Evolutionary conservation across 331 rosid species (phyloP), one percentile per base, ranked within the genome.

Genomic region (Arachis monticola): DNA sequence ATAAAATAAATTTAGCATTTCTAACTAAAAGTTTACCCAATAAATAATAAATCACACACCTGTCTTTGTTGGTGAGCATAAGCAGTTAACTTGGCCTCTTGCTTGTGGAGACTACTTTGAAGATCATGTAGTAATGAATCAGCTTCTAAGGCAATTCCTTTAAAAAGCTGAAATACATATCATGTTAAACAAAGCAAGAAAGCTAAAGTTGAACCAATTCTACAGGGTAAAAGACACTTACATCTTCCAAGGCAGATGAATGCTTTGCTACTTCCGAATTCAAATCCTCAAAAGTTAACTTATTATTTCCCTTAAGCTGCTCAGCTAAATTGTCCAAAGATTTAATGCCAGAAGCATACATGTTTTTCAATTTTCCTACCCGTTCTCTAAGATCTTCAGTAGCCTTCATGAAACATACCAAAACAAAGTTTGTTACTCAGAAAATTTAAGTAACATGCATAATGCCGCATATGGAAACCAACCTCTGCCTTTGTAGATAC

Each of bases 121-220:
- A 95, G 97, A 86, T 90, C 97, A 61, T 87, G 84, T 38, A 95
- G 87, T 58, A 95, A 81, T 1, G 87, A 87, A 82, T 95, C 94
- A 56, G 99, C 99, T 84, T 95, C 99, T 27, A 90, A 80, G 83
- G 99, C 94, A 11, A 95, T 85, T 85, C 96, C 92, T 86, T 92
- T 90, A 76, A 95, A 95, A 67, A 92, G 85, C 98, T 95, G 91
- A 71, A 87, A 72, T 76, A 80, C 41, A 77, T 62, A 55, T 70
- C 67, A 72, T 63, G 83, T 82, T 79, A 90, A 71, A 57, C 31
- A 74, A 56, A 10, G 62, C 65, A 31, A 60, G n/a, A 69, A 12
- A 47, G 55, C 3, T 52, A 5, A 35, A 60, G 52, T 50, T 61
- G 6, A 62, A 53, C 44, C 10, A 59, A 70, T 41, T 64, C 13